Base-by-base conservation (phyloP, 108 stramenopile species). In the Cylindrotheca closterium region DNA sequence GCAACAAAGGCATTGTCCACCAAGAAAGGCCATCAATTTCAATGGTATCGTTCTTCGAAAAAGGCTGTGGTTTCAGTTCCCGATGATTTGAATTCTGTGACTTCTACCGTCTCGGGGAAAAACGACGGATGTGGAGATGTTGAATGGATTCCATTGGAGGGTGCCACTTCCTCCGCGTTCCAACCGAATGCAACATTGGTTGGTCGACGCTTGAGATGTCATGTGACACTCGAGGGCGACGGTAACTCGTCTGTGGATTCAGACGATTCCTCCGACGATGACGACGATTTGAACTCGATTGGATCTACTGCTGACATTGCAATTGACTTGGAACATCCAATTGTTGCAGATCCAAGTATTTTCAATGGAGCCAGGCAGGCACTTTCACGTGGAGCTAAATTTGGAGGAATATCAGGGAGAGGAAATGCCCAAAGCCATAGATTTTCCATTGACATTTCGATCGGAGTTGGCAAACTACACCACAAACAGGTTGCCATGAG, bases 141-240 rank as follows among this genome's bases (percentile, higher is more conserved):
- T 4, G 77, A 78, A 50, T 89, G 88, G 88, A 66, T 71, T 32
- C 17, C 31, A 1, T 63, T 89, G 4, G 65, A 65, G 30, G 80
- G 84, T 28, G 88, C 88, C 4, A 72, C 72, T 28, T 63, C 58
- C 58, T 65, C 88, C 19, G 68, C 75, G 23, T 84, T 82, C 55
- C 88, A 89, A 61, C 88, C 88, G 18, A 77, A 70, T 56, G 75
- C 80, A 22, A 79, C 78, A 15, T 68, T 84, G 50, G 65, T 85
- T 28, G 88, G 88, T 4, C 62, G 71, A 30, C 65, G 37, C 32
- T 58, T 89, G 7, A 74, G 71, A 18, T 89, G 88, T 54, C 63
- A 77, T 18, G 79, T 86, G 2, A 61, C 63, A 19, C 59, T 74
- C 25, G 19, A 15, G 0, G 32, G 23, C 17, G 15, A 18, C 21